phyloP scores from a whole-genome alignment of 805 yeast species.

The Torulaspora franciscae region DNA sequence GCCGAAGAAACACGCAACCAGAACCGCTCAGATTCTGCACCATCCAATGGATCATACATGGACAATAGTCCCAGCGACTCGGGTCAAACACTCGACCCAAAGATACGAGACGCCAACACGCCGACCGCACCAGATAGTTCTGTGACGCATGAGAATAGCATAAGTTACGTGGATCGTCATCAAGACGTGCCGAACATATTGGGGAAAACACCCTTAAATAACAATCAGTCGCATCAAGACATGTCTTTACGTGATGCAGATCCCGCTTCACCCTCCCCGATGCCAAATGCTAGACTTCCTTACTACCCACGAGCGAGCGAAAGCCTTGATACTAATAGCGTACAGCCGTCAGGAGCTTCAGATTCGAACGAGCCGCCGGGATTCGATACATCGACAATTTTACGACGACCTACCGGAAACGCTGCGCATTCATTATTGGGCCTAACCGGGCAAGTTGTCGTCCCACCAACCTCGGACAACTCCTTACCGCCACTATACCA shows the following conservation, averaged over 20 bases:
- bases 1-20: neutral
- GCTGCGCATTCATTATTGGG: slow-evolving; percentile 11
- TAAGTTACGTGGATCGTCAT: slow-evolving; percentile 13
- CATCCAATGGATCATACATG: slow-evolving; percentile 8
- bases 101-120: slow-evolving; percentile 7
- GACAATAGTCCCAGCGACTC: slow-evolving; percentile 4
- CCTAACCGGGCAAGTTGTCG: slow-evolving; percentile 13
- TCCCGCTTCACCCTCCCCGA: slow-evolving; percentile 12
- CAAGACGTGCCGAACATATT: slow-evolving; percentile 20
- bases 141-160: slow-evolving; percentile 13
- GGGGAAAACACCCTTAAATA: slow-evolving; percentile 22
- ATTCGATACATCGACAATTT: neutral
- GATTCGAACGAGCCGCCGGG: neutral
- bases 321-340: neutral
- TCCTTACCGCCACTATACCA: slow-evolving; percentile 14
- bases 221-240: slow-evolving; percentile 5
- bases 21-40: neutral
- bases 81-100: slow-evolving; percentile 22
- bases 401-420: slow-evolving; percentile 7
- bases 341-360: neutral
- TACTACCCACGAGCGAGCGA: slow-evolving; percentile 2
- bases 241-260: slow-evolving; percentile 9
- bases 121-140: slow-evolving; percentile 7
- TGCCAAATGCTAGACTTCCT: slow-evolving; percentile 5
- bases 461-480: slow-evolving; percentile 1